phyloP scores from a whole-genome alignment of 805 yeast genomes.

The Grigorovia humatica region DNA sequence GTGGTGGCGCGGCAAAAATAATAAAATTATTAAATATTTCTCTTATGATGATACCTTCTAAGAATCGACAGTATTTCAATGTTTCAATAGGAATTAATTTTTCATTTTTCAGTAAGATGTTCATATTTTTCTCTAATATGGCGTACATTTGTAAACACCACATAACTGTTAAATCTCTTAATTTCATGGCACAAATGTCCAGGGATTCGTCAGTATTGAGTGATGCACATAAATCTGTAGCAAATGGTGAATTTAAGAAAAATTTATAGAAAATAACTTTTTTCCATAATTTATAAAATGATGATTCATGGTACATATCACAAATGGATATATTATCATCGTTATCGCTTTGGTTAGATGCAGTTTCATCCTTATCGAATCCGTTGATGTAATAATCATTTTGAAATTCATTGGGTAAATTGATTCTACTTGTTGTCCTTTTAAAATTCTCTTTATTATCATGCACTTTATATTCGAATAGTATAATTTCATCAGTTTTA shows the following conservation, averaged over 20 bases:
- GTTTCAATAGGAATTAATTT: background rate
- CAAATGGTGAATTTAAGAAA: slow-evolving; percentile 14
- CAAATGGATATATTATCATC: slow-evolving; percentile 13
- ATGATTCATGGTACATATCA: slow-evolving; percentile 12
- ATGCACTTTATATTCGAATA: slow-evolving; percentile 18
- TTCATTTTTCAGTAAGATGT: background rate
- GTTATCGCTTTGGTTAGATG: background rate
- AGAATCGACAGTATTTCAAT: background rate
- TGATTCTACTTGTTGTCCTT: slow-evolving; percentile 1
- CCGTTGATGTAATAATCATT: background rate
- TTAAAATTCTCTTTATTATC: slow-evolving; percentile 8
- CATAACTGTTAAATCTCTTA: slow-evolving; percentile 25
- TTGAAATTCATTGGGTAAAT: background rate
- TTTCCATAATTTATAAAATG: slow-evolving; percentile 18
- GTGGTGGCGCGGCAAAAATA: slow-evolving; percentile 51
- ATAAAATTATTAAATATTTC: slow-evolving; percentile 32
- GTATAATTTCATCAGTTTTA: slow-evolving; percentile 9
- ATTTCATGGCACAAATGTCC: slow-evolving; percentile 23
- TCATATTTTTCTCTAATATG: slow-evolving; percentile 11
- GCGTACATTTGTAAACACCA: slow-evolving; percentile 21
- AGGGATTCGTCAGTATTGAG: slow-evolving; percentile 15
- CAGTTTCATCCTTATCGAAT: background rate
- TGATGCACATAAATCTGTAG: slow-evolving; percentile 18
- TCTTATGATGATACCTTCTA: slow-evolving; percentile 15
- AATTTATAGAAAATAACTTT: slow-evolving; percentile 21